These are phyloP conservation scores for Pleomassaria siparia DNA, from an alignment of 2,329 filamentous ascomycete species.

Conservation along the genomic window DNA sequence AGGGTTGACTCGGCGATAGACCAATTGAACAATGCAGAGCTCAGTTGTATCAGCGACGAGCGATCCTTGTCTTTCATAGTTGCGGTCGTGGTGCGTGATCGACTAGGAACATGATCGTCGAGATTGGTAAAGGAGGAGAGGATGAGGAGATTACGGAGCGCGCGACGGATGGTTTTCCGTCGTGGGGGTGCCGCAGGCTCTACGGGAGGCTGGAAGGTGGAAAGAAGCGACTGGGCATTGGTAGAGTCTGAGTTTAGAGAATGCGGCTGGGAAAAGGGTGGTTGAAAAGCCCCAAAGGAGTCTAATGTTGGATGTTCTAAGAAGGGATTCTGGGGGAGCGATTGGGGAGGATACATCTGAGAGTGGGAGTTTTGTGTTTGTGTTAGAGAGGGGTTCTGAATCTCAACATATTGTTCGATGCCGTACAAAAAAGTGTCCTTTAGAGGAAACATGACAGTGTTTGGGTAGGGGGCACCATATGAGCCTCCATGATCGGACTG, in stretches of 20 bases:
- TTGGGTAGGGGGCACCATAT: constrained; percentile 26
- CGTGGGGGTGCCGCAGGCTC: constrained; percentile 25
- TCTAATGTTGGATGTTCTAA: constrained; percentile 23
- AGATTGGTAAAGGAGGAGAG: constrained; percentile 50
- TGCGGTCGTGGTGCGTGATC: constrained; percentile 53
- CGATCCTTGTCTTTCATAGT: constrained; percentile 37
- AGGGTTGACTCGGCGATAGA: constrained; percentile 27
- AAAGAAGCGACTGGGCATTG: constrained; percentile 22
- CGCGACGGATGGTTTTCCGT: constrained; percentile 49
- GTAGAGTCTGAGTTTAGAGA: constrained; percentile 34
- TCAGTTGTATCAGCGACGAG: constrained; percentile 59
- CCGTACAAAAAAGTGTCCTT: constrained; percentile 40
- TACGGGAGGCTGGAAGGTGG: constrained; percentile 22
- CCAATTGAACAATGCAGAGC: constrained; percentile 44
- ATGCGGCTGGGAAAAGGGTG: constrained; percentile 26
- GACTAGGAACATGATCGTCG: constrained; percentile 49
- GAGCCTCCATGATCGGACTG: constrained; percentile 16
- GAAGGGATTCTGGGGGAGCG: constrained; percentile 5
- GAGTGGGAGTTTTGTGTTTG: not conserved
- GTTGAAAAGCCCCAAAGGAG: constrained; percentile 27
- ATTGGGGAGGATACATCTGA: constrained; percentile 2
- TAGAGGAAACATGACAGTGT: constrained; percentile 36
- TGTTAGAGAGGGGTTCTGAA: constrained; percentile 4
- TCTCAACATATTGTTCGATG: constrained; percentile 40
- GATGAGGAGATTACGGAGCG: constrained; percentile 60